These are phyloP conservation scores for Alternaria sp. DNA, from an alignment of 2,329 filamentous ascomycete genomes.

Conservation along the genomic window DNA sequence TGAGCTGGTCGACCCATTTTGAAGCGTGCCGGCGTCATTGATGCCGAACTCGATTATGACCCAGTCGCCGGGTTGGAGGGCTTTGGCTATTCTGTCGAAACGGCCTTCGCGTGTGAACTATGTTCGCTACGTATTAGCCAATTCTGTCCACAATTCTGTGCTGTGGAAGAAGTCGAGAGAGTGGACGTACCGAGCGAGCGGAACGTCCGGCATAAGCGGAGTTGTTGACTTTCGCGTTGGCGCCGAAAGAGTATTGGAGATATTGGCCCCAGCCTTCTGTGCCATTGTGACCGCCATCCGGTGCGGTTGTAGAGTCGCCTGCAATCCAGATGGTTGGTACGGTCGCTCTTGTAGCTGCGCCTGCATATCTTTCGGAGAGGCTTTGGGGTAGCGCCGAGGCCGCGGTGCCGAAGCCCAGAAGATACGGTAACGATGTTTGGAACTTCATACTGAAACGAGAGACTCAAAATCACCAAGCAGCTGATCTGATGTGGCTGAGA, in stretches of 20 bases:
- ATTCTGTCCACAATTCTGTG: too few relatives aligned
- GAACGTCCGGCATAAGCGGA: constrained; percentile 68
- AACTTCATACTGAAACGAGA: not conserved
- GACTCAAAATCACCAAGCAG: not conserved
- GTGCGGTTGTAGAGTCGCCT: constrained; percentile 66
- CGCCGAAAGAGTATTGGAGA: constrained; percentile 58
- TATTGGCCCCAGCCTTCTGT: constrained; percentile 64
- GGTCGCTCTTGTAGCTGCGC: not conserved
- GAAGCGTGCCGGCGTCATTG: constrained; percentile 58
- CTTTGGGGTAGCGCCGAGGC: not conserved
- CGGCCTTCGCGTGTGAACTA: constrained; percentile 66
- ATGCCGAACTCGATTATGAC: constrained; percentile 74
- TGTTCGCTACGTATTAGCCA: not conserved
- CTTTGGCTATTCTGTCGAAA: constrained; percentile 61
- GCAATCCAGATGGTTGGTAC: constrained; percentile 48
- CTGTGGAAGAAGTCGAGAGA: too few relatives aligned
- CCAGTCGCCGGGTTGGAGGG: constrained; percentile 63
- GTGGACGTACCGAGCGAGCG: constrained; percentile 57
- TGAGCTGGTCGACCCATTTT: constrained; percentile 59
- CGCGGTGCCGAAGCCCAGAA: not conserved
- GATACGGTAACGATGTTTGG: not conserved
- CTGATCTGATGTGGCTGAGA: not conserved
- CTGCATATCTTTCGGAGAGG: not conserved
- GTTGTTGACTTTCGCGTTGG: constrained; percentile 59
- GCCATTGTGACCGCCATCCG: constrained; percentile 48